Evolutionary conservation across 2,329 filamentous ascomycete genomes (phyloP).

Genomic region (Chrysoporthe austroafricana): DNA sequence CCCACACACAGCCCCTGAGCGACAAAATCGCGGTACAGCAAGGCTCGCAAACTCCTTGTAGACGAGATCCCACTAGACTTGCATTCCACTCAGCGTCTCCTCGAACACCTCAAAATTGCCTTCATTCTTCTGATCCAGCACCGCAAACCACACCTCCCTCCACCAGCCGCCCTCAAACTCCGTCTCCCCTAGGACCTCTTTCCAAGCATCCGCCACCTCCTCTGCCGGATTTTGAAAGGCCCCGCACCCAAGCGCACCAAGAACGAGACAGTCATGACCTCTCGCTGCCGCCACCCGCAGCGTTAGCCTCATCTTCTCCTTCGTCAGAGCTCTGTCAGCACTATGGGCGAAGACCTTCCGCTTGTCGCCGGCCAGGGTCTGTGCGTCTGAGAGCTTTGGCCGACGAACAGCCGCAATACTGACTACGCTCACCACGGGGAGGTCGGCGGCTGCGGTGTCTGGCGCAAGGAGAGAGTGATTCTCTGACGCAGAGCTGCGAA

Average conservation of each 20-base stretch:
- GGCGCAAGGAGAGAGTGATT: constrained; percentile 36
- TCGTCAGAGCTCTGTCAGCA: constrained; percentile 55
- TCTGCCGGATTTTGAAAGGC: constrained; percentile 64
- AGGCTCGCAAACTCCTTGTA: not conserved
- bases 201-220: constrained; percentile 65
- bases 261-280: constrained; percentile 61
- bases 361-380: constrained; percentile 32
- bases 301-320: constrained; percentile 65
- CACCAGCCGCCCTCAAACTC: constrained; percentile 70
- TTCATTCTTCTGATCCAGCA: constrained; percentile 49
- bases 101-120: constrained; percentile 57
- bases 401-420: constrained; percentile 58
- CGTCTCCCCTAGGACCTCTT: constrained; percentile 59
- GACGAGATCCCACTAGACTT: constrained; percentile 32
- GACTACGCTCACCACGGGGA: constrained; percentile 62
- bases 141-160: constrained; percentile 66
- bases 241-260: constrained; percentile 72
- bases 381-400: constrained; percentile 39
- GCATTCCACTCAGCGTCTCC: constrained; percentile 41
- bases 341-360: constrained; percentile 44
- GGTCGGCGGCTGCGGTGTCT: constrained; percentile 29
- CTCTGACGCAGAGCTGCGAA: constrained; percentile 34
- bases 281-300: constrained; percentile 60
- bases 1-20: too few relatives aligned
- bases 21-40: too few relatives aligned